These are phyloP conservation scores for Tylopilus sp. DNA, from an alignment of 768 basidiomycete genomes.

Conservation along the genomic window DNA sequence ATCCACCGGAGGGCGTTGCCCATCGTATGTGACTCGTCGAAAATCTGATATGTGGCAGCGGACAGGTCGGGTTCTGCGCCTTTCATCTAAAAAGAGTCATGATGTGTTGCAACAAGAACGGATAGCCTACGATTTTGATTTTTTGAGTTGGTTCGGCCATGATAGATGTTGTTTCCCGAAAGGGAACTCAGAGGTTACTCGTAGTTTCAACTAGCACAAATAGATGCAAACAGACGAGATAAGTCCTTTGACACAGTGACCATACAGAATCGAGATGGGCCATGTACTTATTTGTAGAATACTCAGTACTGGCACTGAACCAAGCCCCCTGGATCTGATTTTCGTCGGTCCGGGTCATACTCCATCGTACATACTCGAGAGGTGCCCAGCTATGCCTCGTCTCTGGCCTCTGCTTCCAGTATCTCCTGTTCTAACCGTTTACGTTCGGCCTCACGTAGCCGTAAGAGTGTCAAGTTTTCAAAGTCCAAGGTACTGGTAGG, in stretches of 20 bases:
- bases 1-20: slow-evolving; percentile 97
- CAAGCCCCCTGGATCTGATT: too few species aligned
- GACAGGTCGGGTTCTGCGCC: slow-evolving; percentile 80
- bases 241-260: too few species aligned
- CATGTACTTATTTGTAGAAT: too few species aligned
- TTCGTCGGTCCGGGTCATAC: too few species aligned
- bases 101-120: not conserved
- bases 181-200: too few species aligned
- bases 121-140: slow-evolving; percentile 31
- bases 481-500: slow-evolving; percentile 56
- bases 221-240: too few species aligned
- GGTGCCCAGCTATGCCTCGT: slow-evolving; percentile 6
- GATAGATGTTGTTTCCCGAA: not conserved
- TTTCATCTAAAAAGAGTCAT: slow-evolving; percentile 58
- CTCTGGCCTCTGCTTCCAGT: slow-evolving; percentile 58
- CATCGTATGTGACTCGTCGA: slow-evolving; percentile 93
- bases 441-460: slow-evolving; percentile 77
- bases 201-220: too few species aligned
- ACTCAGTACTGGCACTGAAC: too few species aligned
- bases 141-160: slow-evolving; percentile 22
- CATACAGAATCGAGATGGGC: too few species aligned
- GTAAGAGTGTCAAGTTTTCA: slow-evolving; percentile 75
- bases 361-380: too few species aligned
- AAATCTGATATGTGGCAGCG: slow-evolving; percentile 86
- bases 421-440: slow-evolving; percentile 76